phyloP scores from a whole-genome alignment of 192 early-diverging fungal species.

The Blastocladiella britannica region DNA sequence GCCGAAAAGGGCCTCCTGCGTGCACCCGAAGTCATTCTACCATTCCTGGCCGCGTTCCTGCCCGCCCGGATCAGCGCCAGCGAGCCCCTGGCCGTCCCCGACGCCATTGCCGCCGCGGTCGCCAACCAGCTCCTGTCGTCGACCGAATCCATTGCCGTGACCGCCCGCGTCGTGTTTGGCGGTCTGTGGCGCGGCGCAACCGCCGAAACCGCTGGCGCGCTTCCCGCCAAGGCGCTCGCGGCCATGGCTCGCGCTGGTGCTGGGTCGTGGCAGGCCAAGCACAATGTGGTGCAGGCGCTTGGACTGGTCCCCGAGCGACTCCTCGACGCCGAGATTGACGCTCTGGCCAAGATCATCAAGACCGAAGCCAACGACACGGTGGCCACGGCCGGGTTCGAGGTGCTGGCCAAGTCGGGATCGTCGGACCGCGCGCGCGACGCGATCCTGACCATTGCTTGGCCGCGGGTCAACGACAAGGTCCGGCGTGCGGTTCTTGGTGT shows the following conservation, averaged over 20 bases:
- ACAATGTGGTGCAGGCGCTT: neutral
- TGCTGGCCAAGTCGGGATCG: neutral
- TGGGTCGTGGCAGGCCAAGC: neutral
- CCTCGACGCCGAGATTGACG: neutral
- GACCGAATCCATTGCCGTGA: neutral
- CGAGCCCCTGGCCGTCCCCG: neutral
- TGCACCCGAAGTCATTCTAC: neutral
- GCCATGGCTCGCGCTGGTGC: neutral
- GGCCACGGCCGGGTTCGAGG: neutral
- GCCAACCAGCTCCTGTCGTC: neutral
- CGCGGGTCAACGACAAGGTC: neutral
- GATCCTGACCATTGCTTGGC: neutral
- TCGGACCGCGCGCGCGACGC: no score
- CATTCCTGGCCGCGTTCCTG: constrained; percentile 2
- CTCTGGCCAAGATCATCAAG: neutral
- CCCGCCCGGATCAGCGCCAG: no score
- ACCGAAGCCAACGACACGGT: neutral
- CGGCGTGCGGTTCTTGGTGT: neutral
- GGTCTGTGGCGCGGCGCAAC: neutral
- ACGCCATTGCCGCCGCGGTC: neutral
- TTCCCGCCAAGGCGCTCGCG: neutral
- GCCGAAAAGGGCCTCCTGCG: constrained; percentile 6
- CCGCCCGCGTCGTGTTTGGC: neutral
- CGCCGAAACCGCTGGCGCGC: neutral
- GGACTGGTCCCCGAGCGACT: neutral